Percentiles rank a stretch among this genome's conserved stretches.
Conservation (phyloP, 352 stramenopile genomes). For the Phytophthora hibernalis region DNA sequence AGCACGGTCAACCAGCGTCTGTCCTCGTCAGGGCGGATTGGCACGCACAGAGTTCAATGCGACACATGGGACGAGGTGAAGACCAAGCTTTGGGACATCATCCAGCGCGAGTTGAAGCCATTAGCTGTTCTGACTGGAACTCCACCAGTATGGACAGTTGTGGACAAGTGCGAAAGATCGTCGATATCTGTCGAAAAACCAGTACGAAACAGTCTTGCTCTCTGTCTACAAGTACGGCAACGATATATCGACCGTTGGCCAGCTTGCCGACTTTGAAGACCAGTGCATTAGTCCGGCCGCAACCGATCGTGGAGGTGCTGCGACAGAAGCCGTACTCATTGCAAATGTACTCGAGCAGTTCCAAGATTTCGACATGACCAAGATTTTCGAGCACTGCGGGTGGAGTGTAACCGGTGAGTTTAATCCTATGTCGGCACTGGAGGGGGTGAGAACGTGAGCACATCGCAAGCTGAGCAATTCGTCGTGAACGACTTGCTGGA, state of each 20-base stretch:
- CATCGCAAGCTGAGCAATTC: too few species aligned
- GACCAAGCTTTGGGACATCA: constrained; percentile 10
- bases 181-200: constrained; percentile 5
- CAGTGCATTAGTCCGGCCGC: constrained; percentile 14
- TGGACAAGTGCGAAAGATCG: constrained; percentile 17
- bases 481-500: too few species aligned
- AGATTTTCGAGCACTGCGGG: too few species aligned
- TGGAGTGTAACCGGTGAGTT: constrained; percentile 1
- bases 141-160: constrained; percentile 11
- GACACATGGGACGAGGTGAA: constrained; percentile 4
- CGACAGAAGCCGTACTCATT: too few species aligned
- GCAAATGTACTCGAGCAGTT: too few species aligned
- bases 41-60: too few species aligned
- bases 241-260: too few species aligned
- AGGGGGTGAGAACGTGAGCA: not conserved
- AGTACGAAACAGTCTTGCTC: constrained; percentile 13
- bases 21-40: too few species aligned
- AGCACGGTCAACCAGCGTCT: too few species aligned
- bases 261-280: constrained; percentile 15
- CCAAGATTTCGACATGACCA: too few species aligned
- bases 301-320: constrained; percentile 19
- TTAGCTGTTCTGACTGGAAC: constrained; percentile 15
- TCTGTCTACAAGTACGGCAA: constrained; percentile 18
- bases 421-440: not conserved
- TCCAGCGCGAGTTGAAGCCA: constrained; percentile 16